These are phyloP conservation scores for Metschnikowia henanensis DNA, from an alignment of 805 yeast genomes.

Conservation along the genomic window DNA sequence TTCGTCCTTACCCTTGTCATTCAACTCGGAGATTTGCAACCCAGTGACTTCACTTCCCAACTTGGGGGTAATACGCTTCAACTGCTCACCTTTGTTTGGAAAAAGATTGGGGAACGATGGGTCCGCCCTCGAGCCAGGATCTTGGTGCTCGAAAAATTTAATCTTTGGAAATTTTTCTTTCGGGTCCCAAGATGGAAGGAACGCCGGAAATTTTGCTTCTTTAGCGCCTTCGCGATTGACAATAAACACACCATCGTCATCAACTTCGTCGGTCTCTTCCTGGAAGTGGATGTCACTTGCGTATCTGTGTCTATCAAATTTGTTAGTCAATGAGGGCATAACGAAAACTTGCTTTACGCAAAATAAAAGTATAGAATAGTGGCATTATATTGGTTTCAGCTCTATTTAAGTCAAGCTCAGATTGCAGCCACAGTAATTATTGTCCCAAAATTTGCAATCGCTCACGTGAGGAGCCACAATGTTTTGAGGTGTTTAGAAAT, in stretches of 20 bases:
- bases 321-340: constrained; percentile 7
- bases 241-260: constrained; percentile 29
- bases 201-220: constrained; percentile 25
- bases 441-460: constrained; percentile 9
- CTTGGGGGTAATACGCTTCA: constrained; percentile 31
- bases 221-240: constrained; percentile 30
- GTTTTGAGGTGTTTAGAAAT: too few species aligned
- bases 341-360: background rate
- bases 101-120: constrained; percentile 23
- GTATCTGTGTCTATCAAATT: constrained; percentile 8
- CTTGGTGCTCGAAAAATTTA: constrained; percentile 26
- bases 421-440: constrained; percentile 11
- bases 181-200: constrained; percentile 33
- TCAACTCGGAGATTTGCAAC: constrained; percentile 29
- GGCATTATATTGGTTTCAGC: background rate
- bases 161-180: constrained; percentile 32
- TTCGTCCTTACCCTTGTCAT: constrained; percentile 31
- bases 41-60: constrained; percentile 32
- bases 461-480: constrained; percentile 12
- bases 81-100: constrained; percentile 14
- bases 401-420: constrained; percentile 1
- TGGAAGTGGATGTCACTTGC: constrained; percentile 17
- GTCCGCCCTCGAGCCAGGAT: constrained; percentile 30
- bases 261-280: constrained; percentile 28
- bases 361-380: too few species aligned